Conservation (phyloP, 2,329 filamentous ascomycete species). For the Aspergillus neoniger region DNA sequence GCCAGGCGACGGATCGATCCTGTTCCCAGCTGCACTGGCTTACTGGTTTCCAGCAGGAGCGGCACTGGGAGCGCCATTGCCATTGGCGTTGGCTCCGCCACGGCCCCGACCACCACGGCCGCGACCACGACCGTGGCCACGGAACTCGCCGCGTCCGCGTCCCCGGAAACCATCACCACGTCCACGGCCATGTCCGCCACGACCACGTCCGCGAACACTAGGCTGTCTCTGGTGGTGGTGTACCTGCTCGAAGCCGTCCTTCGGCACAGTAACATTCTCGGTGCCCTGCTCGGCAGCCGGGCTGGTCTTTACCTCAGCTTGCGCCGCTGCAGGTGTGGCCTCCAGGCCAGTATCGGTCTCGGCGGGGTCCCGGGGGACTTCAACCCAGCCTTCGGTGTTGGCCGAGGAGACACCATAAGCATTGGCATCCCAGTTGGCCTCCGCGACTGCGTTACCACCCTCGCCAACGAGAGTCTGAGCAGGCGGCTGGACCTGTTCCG, state of each 20-base stretch:
- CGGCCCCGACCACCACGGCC: slow-evolving; percentile 35
- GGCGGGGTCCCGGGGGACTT: slow-evolving; percentile 69
- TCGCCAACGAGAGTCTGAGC: slow-evolving; percentile 46
- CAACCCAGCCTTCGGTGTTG: slow-evolving; percentile 69
- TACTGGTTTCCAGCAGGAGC: slow-evolving; percentile 21
- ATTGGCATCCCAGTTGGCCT: slow-evolving; percentile 58
- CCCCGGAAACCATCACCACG: slow-evolving; percentile 39
- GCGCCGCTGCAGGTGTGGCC: slow-evolving; percentile 62
- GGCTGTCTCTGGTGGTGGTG: slow-evolving; percentile 36
- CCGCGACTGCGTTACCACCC: slow-evolving; percentile 50
- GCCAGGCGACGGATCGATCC: slow-evolving; percentile 5
- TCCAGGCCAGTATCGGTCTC: slow-evolving; percentile 71
- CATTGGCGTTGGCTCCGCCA: slow-evolving; percentile 29
- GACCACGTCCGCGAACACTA: slow-evolving; percentile 39
- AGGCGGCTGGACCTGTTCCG: slow-evolving; percentile 34
- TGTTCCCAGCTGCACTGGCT: not conserved
- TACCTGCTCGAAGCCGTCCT: slow-evolving; percentile 42
- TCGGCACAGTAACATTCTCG: slow-evolving; percentile 68
- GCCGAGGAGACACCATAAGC: slow-evolving; percentile 50
- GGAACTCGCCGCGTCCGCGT: slow-evolving; percentile 38
- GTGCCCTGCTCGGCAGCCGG: slow-evolving; percentile 74
- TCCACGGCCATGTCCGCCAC: slow-evolving; percentile 37
- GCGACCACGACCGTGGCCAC: slow-evolving; percentile 41
- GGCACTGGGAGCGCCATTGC: slow-evolving; percentile 20
- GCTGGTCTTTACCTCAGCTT: slow-evolving; percentile 61